Base-by-base conservation (phyloP, 2,329 filamentous ascomycete species). In the Teratosphaeriaceae sp. region DNA sequence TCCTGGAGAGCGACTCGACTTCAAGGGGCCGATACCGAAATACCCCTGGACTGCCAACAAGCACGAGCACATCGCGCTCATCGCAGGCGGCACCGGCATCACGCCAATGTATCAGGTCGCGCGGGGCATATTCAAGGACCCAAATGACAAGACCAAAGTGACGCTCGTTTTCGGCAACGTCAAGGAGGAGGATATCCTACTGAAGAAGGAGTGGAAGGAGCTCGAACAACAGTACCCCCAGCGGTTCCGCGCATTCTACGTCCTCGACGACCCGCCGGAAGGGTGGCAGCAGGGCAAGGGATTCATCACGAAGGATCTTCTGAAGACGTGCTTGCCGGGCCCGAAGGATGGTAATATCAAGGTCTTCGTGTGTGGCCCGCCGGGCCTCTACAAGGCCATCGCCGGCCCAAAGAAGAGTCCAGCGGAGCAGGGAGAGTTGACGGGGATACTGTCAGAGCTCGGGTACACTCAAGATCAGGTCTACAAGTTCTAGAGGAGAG, bases 21-120 rank as follows among this genome's bases (percentile, higher is more conserved):
- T 98, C 73, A 97, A 98, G 77, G 92, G 92, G 15, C 92, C 92
- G 2, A 80, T 98, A 29, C 86, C 88, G 59, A 98, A 98, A 71
- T 97, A 96, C 69, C 69, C 79, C 23, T 97, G 89, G 89, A 63
- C 79, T 41, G 62, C 82, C 55, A 97, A 97, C 78, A 96, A 95
- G 79, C 89, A 96, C 73, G 51, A 86, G 48, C 88, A 97, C 73
- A 80, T 94, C 57, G 83, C 79, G 29, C 74, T 90, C 53, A 78
- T 98, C 50, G 88, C 90, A n/a, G 92, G 92, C 58, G 92, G 92
- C 52, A 96, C 92, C 6, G 92, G 92, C 48, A 94, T 98, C 66
- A 92, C 92, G 9, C 92, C 92, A 55, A 96, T 97, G 90, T 97
- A 86, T 76, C 92, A 98, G 75, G 81, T 98, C 35, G 75, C 80